Base-by-base conservation (phyloP, 1,139 yeast genomes). In the Geotrichum macrosporum region DNA sequence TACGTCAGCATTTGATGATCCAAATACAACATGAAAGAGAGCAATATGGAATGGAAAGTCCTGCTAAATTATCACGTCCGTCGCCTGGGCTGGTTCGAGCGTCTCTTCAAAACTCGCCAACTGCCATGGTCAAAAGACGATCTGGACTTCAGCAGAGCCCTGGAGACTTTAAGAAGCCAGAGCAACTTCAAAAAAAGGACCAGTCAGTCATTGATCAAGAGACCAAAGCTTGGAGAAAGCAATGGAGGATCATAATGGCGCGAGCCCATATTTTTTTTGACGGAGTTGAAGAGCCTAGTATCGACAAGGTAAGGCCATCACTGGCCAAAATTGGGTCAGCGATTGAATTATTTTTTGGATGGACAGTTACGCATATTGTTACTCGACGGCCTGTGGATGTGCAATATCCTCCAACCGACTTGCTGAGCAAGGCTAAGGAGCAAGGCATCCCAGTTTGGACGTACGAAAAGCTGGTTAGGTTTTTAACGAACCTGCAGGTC, bases 231-330 rank as follows among this genome's bases (percentile, higher is more conserved):
- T 89, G 97, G 97, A 89, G 85, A 60, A 73, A 73, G 43, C 80
- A 82, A 48, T 89, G 96, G 96, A 73, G 80, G 47, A 73, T 74
- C 51, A 84, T 86, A 55, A 81, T 89, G 84, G 75, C 75, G 40
- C 79, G 75, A 48, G 77, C 89, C 26, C 77, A 77, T 24, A 84
- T 87, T 18, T 92, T 85, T 64, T 87, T 89, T 62, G 96, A 88
- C 64, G 75, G 78, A 31, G 74, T 79, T 50, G 94, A 87, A 38
- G 71, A 43, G 50, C 60, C 34, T 73, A 72, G 55, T 63, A 70
- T 60, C 63, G 74, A 52, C 79, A 79, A 57, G 72, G 77, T 60
- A 73, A 76, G 59, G 67, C 74, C 58, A 12, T 57, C 60, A 34
- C 54, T 71, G 35, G 47, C 48, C 15, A 54, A 55, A 35, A 57